Base-by-base conservation (phyloP, 2,329 filamentous ascomycete species). In the Harringtonia lauricola region DNA sequence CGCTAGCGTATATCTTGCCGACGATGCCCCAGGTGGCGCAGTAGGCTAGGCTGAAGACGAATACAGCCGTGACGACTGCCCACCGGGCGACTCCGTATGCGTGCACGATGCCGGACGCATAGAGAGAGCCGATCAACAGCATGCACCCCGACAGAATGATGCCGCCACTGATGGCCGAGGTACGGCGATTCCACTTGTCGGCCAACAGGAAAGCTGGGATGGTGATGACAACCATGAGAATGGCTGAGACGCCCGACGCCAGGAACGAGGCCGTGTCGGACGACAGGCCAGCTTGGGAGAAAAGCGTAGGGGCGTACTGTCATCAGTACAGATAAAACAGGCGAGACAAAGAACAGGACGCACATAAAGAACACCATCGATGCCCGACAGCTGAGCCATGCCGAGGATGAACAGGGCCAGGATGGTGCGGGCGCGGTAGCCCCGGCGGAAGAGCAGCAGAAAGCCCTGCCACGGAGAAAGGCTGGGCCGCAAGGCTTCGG, bases 281-380 rank as follows among this genome's bases (percentile, higher is more conserved):
- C 8, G 65, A 63, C 12, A 81, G 62, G 0, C 78, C 78, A 2
- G 78, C 75, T 42, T 77, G 72, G 21, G 67, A 59, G 50, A 82
- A 82, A 0, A 83, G 63, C 0, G 71, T 58, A 0, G 78, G 78
- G 0, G 77, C 74, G 45, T 82, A 82, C 67, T 76, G 36, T 15
- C 2, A 42, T 8, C 31, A 33, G 28, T 17, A 46, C 21, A 12
- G 17, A 15, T 12, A 37, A 10, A 47, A 35, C 29, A 19, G 26
- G 14, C 7, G 21, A 12, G 30, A 19, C 6, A 30, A 12, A n/a
- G 35, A 22, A 5, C 5, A 24, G 4, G 18, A 61, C 67, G 55
- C 54, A 75, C 73, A 46, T 78, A 81, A 21, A 79, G 63, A 6
- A 81, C 68, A 1, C 72, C 77, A 49, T 82, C 78, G 40, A 81